Base-by-base conservation (phyloP, 441 rosid species). In the Corymbia calophylla region DNA sequence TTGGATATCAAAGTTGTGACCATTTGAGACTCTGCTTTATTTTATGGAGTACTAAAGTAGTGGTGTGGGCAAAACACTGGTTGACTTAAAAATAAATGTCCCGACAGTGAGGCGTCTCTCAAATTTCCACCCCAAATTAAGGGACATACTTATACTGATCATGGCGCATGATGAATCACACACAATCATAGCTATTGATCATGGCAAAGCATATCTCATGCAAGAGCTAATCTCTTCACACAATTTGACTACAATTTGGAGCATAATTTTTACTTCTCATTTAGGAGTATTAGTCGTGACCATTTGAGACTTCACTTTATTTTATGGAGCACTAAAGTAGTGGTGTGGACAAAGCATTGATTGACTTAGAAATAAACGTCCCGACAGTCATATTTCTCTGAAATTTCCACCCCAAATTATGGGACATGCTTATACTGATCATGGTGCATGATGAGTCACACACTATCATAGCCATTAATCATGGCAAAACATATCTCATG, bases 401-500 rank as follows among this genome's bases (percentile, higher is more conserved):
- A 27, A 58, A 27, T 54, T 54, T 54, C 56, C 56, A 54, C 3
- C 56, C 23, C 23, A 54, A 54, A 54, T 54, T 54, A 54, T 6
- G 56, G 56, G 56, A 54, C 23, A 54, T 54, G 23, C 56, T 27
- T 60, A 25, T 13, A 6, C 0, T 0, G 5, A 62, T 27, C 32
- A 29, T 27, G 68, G 8, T 8, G 32, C n/a, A 14, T 62, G 68
- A 29, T 62, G 60, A 55, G 9, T 21, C 27, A 3, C 18, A 8
- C 27, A 21, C 68, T 27, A 62, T 62, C 68, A 62, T 62, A 29
- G 68, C 4, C 8, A 1, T 12, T 0, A 0, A 60, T 55, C 5
- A 55, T 55, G 60, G 27, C 60, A 3, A 55, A 55, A 21, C 60
- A 19, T 55, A 21, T 55, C 60, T 55, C 60, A 55, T 55, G 27